Percentiles rank a stretch among this genome's conserved stretches.
These are phyloP conservation scores for Trichoderma semiorbis DNA, from an alignment of 2,329 filamentous ascomycete genomes.

Conservation along the genomic window DNA sequence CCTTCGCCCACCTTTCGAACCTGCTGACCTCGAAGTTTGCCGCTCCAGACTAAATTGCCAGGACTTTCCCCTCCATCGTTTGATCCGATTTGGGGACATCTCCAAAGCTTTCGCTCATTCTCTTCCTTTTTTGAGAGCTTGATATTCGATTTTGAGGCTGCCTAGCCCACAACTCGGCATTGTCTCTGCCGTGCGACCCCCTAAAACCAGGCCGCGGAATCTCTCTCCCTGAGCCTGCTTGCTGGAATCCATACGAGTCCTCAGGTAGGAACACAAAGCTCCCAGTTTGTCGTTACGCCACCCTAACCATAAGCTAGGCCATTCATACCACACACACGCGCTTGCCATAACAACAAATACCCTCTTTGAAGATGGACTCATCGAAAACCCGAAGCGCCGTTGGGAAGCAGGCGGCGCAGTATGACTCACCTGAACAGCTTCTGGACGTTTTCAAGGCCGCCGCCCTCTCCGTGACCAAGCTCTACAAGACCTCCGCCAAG, in stretches of 20 bases:
- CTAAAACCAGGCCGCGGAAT: not conserved
- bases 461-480: conserved; percentile 88
- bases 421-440: conserved; percentile 58
- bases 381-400: conserved; percentile 20
- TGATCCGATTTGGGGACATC: not conserved
- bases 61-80: conserved; percentile 6
- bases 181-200: not conserved
- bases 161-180: not conserved
- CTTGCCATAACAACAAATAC: not conserved
- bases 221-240: not conserved
- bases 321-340: not conserved
- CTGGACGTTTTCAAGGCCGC: conserved; percentile 89
- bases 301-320: not conserved
- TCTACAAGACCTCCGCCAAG: conserved; percentile 86
- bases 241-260: not conserved
- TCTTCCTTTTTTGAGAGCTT: not conserved
- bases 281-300: conserved; percentile 4
- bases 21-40: conserved; percentile 16
- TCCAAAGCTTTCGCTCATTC: not conserved
- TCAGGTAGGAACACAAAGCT: conserved; percentile 14
- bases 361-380: conserved; percentile 15
- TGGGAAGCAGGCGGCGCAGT: conserved; percentile 31
- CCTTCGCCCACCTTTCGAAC: conserved; percentile 17
- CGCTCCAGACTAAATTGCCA: conserved; percentile 2
- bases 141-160: not conserved